Percentiles rank a stretch among this genome's conserved stretches.
Conservation (phyloP, 2,329 filamentous ascomycete genomes). For the Fusarium citri region DNA sequence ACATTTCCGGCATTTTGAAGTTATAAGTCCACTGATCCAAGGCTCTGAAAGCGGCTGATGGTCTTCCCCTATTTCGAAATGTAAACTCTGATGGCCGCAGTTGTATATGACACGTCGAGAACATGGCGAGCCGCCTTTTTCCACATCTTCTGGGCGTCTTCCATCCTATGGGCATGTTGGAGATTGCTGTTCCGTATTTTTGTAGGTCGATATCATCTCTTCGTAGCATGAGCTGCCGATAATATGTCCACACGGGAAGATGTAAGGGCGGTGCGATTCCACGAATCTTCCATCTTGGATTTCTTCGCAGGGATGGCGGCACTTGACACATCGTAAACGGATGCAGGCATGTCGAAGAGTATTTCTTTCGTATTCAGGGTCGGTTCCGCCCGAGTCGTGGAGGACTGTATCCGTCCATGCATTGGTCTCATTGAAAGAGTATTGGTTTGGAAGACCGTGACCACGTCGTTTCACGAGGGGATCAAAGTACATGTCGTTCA, state of each 20-base stretch:
- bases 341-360: constrained; percentile 20
- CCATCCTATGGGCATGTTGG: constrained; percentile 37
- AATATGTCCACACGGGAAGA: constrained; percentile 41
- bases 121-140: constrained; percentile 15
- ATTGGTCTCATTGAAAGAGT: constrained; percentile 5
- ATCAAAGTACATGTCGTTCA: constrained; percentile 9
- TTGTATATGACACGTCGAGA: constrained; percentile 29
- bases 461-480: background rate
- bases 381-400: background rate
- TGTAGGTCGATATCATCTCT: background rate
- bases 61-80: background rate
- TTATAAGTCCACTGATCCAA: background rate
- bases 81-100: constrained; percentile 17
- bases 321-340: constrained; percentile 31
- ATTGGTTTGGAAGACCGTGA: constrained; percentile 37
- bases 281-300: background rate
- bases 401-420: constrained; percentile 12
- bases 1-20: constrained; percentile 28
- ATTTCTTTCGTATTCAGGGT: rapidly evolving
- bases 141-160: constrained; percentile 7
- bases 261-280: background rate
- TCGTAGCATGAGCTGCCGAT: constrained; percentile 34
- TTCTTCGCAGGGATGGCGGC: constrained; percentile 29
- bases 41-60: too few species aligned
- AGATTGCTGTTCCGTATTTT: background rate